Evolutionary conservation across 305 asterid species (phyloP).

Genomic region (Solanum hybrid): DNA sequence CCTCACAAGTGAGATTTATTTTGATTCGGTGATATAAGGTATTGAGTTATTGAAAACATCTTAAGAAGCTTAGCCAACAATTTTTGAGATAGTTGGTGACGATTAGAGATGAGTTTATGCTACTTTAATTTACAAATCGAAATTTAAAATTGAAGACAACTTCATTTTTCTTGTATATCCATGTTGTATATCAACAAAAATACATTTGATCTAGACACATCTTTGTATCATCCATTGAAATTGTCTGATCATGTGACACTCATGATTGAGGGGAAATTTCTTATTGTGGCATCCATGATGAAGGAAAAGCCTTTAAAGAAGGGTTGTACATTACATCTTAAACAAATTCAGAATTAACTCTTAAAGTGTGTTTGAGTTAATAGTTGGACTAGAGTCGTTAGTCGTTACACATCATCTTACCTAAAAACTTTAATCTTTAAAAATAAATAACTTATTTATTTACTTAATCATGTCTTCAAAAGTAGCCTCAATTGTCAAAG

Average conservation of each 20-base stretch:
- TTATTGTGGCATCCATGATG: neutral
- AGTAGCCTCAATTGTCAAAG: neutral
- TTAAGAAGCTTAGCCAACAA: neutral
- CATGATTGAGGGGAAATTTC: neutral
- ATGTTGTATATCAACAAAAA: neutral
- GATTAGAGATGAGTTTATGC: neutral
- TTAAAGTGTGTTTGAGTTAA: neutral
- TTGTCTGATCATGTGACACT: neutral
- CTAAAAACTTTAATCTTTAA: neutral
- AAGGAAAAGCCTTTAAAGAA: neutral
- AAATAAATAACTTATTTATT: neutral
- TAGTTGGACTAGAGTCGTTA: neutral
- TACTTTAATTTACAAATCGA: neutral
- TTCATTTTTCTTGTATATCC: neutral
- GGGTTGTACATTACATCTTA: neutral
- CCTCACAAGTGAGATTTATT: neutral
- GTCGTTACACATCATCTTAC: neutral
- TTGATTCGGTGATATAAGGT: neutral
- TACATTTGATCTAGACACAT: neutral
- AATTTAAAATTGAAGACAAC: neutral
- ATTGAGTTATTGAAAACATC: neutral
- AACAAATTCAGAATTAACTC: neutral
- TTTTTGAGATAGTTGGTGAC: neutral
- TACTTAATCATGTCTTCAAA: neutral
- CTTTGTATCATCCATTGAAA: neutral